Evolutionary conservation across 2,329 filamentous ascomycete genomes (phyloP).

Genomic region (Hymenoscyphus infarciens): DNA sequence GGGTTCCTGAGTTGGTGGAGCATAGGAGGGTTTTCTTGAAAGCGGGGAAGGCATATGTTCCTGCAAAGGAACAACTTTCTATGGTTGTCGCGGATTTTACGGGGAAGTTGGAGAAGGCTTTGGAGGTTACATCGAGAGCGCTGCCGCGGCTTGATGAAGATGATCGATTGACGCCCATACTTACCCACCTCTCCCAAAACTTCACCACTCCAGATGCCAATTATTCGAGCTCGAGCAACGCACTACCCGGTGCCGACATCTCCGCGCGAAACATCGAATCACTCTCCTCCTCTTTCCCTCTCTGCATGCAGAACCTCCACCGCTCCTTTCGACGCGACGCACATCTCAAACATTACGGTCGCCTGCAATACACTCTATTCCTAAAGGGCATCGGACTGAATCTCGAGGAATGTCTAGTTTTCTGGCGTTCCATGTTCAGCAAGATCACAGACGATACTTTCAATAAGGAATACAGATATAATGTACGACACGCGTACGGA

Average conservation of each 20-base stretch:
- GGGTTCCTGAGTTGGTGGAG: conserved; percentile 87
- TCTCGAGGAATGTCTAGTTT: conserved; percentile 85
- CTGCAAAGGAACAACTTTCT: conserved; percentile 77
- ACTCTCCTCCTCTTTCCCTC: conserved; percentile 77
- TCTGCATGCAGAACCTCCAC: conserved; percentile 94
- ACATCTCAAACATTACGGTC: conserved; percentile 89
- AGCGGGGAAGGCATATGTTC: conserved; percentile 86
- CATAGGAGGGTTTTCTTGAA: conserved; percentile 70
- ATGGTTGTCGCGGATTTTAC: conserved; percentile 90
- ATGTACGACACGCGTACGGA: conserved; percentile 90
- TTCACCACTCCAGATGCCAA: conserved; percentile 88
- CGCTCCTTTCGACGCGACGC: conserved; percentile 79
- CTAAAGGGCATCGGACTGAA: conserved; percentile 91
- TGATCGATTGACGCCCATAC: conserved; percentile 75
- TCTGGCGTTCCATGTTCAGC: conserved; percentile 86
- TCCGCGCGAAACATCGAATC: conserved; percentile 75
- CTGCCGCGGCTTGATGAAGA: conserved; percentile 93
- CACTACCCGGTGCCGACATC: conserved; percentile 68
- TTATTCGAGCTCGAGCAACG: conserved; percentile 64
- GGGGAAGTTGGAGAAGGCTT: conserved; percentile 69
- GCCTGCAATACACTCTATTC: conserved; percentile 93
- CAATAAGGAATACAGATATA: conserved; percentile 97
- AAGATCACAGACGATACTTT: conserved; percentile 90
- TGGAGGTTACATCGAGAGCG: conserved; percentile 89
- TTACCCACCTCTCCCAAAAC: conserved; percentile 85